Percentiles rank a stretch among this genome's conserved stretches.
phyloP scores from a whole-genome alignment of 1,284 basidiomycete species.

The Cerioporus squamosus region DNA sequence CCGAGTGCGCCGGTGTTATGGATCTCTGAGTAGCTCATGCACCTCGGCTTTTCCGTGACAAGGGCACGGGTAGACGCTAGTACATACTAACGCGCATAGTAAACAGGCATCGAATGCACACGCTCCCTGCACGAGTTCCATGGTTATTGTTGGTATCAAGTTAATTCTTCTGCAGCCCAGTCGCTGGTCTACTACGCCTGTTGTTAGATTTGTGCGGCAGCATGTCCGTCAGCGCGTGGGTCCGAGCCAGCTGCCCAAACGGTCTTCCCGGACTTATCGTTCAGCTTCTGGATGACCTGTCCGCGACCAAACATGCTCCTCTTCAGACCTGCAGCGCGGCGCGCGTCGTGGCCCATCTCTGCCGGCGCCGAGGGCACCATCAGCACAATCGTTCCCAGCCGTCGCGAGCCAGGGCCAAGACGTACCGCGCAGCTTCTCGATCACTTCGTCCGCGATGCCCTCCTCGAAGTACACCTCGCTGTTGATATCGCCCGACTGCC shows the following conservation, averaged over 20 bases:
- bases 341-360: slow-evolving; percentile 87
- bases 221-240: slow-evolving; percentile 86
- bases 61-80: no score
- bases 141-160: no score
- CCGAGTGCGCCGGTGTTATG: no score
- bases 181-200: slow-evolving; percentile 18
- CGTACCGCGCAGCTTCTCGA: slow-evolving; percentile 67
- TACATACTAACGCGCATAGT: not conserved
- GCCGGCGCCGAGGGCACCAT: not conserved
- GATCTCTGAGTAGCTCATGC: no score
- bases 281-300: slow-evolving; percentile 84
- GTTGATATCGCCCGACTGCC: slow-evolving; percentile 69
- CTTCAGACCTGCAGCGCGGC: slow-evolving; percentile 60
- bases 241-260: slow-evolving; percentile 93
- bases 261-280: slow-evolving; percentile 62
- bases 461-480: slow-evolving; percentile 91
- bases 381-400: no score
- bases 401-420: not conserved
- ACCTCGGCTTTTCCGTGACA: no score
- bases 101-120: no score
- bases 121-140: no score
- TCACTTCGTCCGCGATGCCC: slow-evolving; percentile 65
- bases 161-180: no score
- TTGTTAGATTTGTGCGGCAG: slow-evolving; percentile 87
- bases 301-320: slow-evolving; percentile 89